Evolutionary conservation across 2,329 filamentous ascomycete species (phyloP), one percentile per base, ranked within the genome.

Genomic region (Westerdykella sp.): DNA sequence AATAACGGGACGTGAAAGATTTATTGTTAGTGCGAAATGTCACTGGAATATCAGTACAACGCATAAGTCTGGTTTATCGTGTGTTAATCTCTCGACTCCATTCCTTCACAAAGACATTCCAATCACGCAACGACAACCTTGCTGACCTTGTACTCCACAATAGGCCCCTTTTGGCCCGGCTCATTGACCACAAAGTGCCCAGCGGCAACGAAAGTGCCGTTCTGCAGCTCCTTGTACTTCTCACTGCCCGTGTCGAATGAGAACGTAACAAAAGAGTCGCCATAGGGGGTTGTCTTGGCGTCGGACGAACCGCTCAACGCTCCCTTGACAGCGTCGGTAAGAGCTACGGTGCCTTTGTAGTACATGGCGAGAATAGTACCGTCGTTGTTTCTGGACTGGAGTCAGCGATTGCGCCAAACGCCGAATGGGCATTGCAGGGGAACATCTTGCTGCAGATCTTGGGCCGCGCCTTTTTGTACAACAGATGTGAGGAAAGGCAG

Each of bases 81-180:
- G 18, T 21, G 3, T 6, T 21, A 6, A 6, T 21, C 18, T 21
- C 3, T 6, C 3, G 3, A 21, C 6, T 21, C 18, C 18, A 21
- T 21, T 28, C 11, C 25, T 28, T 12, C 25, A 28, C 25, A 9
- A 28, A 10, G 7, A 12, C 11, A 9, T 28, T 12, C 25, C 25
- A 28, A 28, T 28, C 25, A 28, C 7, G 25, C 25, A 9, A 10
- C n/a, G 9, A 57, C 48, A 30, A 57, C 60, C 46, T 53, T 57
- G 25, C 50, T 54, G 40, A 63, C 59, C 47, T 57, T 63, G 39
- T 63, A 63, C 50, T 63, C 60, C 6, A 63, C 60, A 37, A 60
- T 42, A 4, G 55, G 37, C 6, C 47, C 55, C 37, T 55, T 46
- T 34, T 40, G 12, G 5, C 53, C 56, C 22, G 40, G 31, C 39